Base-by-base conservation (phyloP, 2,329 filamentous ascomycete genomes). In the Meredithiella fracta region DNA sequence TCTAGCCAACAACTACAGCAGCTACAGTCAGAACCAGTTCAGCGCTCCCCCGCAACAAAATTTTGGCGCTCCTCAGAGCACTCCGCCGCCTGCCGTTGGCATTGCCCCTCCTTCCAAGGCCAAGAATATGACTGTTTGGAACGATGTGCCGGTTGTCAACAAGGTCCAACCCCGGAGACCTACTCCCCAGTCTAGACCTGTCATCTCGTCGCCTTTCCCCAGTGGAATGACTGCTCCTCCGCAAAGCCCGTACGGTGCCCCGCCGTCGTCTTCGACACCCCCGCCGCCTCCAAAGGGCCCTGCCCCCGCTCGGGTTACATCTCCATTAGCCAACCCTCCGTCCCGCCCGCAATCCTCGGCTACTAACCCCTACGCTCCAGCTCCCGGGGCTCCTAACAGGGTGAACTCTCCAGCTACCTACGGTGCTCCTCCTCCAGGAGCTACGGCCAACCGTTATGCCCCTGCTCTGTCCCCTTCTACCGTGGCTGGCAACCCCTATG, bases 61-160 rank as follows among this genome's bases (percentile, higher is more conserved):
- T 15, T 58, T 67, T 60, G 62, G 63, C 53, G 68, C 68, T 17
- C 70, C 72, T 56, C 70, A 73, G 54, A 79, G 84, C 60, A 80
- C 80, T 37, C 77, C 82, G n/a, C 83, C 86, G 11, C 5, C 29
- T 9, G 44, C 52, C 11, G 44, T 47, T 11, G 31, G 47, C 22
- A 53, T 59, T 52, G 52, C 51, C 15, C 82, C 88, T 22, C 80
- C 86, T 17, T 79, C 86, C 8, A 81, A 80, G 64, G 73, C 79
- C 57, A 83, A 82, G 64, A 83, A 85, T 60, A 82, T 83, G 60
- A 79, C 83, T 26, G 85, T 86, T 62, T 98, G 92, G 92, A 98
- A 98, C 63, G 92, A 98, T 67, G 84, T 94, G 53, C 92, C 92
- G 1, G 78, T 95, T 63, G 85, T 97, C 49, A 76, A 79, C 49